Evolutionary conservation across 2,329 filamentous ascomycete species (phyloP).

Genomic region (Trichoderma pleuroti): DNA sequence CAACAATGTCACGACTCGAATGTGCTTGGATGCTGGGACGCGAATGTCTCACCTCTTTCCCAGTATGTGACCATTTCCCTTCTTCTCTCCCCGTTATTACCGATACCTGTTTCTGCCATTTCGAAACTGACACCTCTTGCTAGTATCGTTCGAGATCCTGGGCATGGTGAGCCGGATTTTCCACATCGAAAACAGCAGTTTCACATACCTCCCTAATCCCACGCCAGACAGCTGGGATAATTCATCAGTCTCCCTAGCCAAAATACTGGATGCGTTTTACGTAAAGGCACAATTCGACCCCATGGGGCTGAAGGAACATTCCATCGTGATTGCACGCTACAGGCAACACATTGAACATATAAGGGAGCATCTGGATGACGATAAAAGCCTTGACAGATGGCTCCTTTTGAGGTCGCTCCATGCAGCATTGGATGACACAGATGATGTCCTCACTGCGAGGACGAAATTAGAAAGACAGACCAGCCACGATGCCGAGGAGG

Average conservation of each 20-base stretch:
- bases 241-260: conserved; percentile 43
- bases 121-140: conserved; percentile 18
- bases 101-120: neutral
- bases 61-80: conserved; percentile 32
- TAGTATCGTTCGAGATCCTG: conserved; percentile 56
- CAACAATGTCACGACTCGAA: conserved; percentile 48
- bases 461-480: conserved; percentile 19
- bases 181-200: conserved; percentile 48
- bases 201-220: conserved; percentile 55
- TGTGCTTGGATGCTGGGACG: conserved; percentile 38
- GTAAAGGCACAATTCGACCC: conserved; percentile 28
- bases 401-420: conserved; percentile 39
- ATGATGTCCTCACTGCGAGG: conserved; percentile 41
- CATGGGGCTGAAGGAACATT: conserved; percentile 22
- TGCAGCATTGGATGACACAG: conserved; percentile 39
- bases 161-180: conserved; percentile 54
- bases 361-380: conserved; percentile 24
- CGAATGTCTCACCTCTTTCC: conserved; percentile 49
- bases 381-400: conserved; percentile 28
- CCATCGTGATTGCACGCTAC: conserved; percentile 26
- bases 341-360: conserved; percentile 28
- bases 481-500: neutral
- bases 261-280: conserved; percentile 40
- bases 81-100: neutral
- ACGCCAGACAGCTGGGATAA: conserved; percentile 54